Evolutionary conservation across 192 early-diverging fungal genomes (phyloP), one percentile per base, ranked within the genome.

Genomic region (Diversispora eburnea): DNA sequence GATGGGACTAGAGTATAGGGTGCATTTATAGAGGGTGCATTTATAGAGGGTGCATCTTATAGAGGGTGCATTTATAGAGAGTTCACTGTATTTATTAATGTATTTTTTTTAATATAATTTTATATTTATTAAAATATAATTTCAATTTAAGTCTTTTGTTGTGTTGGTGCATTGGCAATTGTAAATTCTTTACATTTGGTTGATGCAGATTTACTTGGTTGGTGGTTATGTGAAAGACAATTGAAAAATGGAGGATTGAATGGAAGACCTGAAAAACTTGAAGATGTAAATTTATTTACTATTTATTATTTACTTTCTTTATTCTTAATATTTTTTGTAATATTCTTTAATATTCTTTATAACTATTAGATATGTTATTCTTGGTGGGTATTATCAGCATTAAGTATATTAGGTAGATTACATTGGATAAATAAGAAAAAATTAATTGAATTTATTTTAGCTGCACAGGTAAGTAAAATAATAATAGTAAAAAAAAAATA

Each of bases 141-240:
- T 54, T 64, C 52, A 3, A 10, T 61, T 25, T 22, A 52, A 86
- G 92, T 97, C 0, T 99, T 96, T 75, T 95, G 93, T 54, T 95
- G 94, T 67, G 89, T 99, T 8, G 96, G 90, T 1, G 89, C 89
- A 7, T 84, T 99, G 73, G 89, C 94, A 6, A 95, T 99, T 71
- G 81, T 86, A n/a, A 80, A 89, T 2, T 83, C 84, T 7, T 77
- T 98, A 65, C 87, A 98, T 48, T 73, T 91, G 39, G 86, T 98
- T 1, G 93, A 97, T 64, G 78, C 81, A 6, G 95, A 97, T 56
- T 77, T 90, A 43, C 84, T 99, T 19, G 91, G 91, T 41, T 91
- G 91, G 88, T 99, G 97, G 97, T 82, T 99, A 45, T 89, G 92
- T 49, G 95, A 97, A 73, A 86, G 97, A 58, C 97, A 99, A 81